These are phyloP conservation scores for Annulohypoxylon maeteangense DNA, from an alignment of 495 filamentous ascomycete species.

Conservation along the genomic window DNA sequence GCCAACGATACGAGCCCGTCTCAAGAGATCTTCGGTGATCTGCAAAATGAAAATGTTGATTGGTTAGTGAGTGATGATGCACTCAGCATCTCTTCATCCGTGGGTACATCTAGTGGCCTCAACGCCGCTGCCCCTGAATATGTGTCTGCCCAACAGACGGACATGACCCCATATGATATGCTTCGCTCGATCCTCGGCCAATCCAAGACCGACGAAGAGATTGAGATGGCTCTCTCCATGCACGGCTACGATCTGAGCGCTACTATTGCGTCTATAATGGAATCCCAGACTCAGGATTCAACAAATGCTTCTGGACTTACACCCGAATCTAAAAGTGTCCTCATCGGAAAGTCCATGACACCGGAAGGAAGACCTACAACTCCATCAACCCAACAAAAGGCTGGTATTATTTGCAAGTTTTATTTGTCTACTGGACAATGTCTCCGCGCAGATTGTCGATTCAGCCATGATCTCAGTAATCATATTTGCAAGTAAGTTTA, in stretches of 20 bases:
- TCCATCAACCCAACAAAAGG: slow-evolving; percentile 75
- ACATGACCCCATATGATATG: slow-evolving; percentile 99
- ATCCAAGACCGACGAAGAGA: slow-evolving; percentile 89
- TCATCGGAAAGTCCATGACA: slow-evolving; percentile 92
- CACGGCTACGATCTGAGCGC: slow-evolving; percentile 94
- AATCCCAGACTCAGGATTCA: slow-evolving; percentile 60
- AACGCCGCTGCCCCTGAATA: slow-evolving; percentile 84
- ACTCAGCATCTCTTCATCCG: slow-evolving; percentile 78
- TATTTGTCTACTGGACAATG: slow-evolving; percentile 93
- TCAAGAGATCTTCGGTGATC: slow-evolving; percentile 89
- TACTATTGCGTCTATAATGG: slow-evolving; percentile 87
- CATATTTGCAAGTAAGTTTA: slow-evolving; percentile 95
- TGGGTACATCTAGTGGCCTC: slow-evolving; percentile 70
- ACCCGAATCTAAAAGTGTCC: slow-evolving; percentile 65
- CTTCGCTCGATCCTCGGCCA: slow-evolving; percentile 93
- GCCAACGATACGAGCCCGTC: slow-evolving; percentile 75
- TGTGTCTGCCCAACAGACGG: slow-evolving; percentile 76
- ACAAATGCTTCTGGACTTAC: slow-evolving; percentile 53
- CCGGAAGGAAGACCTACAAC: slow-evolving; percentile 76
- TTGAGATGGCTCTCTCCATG: slow-evolving; percentile 85
- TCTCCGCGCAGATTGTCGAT: slow-evolving; percentile 93
- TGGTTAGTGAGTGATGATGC: slow-evolving; percentile 96
- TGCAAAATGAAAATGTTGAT: slow-evolving; percentile 92
- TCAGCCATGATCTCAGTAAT: slow-evolving; percentile 94
- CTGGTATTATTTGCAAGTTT: slow-evolving; percentile 94